phyloP scores from a whole-genome alignment of 164 flowering plant species.

The Chloranthus sessilifolius region DNA sequence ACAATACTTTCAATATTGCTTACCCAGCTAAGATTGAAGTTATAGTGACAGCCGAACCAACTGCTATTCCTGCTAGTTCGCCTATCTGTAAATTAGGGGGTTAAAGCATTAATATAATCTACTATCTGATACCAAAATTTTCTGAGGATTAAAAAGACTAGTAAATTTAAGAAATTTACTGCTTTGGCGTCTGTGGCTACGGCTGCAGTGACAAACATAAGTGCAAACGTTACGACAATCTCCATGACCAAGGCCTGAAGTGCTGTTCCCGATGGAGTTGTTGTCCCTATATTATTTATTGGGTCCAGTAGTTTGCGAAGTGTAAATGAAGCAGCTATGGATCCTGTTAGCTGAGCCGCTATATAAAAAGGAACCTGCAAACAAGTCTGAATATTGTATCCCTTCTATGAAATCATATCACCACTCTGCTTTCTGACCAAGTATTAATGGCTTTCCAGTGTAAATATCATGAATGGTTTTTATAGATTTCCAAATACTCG shows the following conservation, averaged over 20 bases:
- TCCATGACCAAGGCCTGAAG: constrained; percentile 68
- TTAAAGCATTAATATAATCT: too few relatives aligned
- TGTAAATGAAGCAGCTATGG: constrained; percentile 44
- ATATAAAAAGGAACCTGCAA: constrained; percentile 68
- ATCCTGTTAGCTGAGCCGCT: constrained; percentile 67
- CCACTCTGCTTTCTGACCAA: too few relatives aligned
- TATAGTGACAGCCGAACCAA: constrained; percentile 82
- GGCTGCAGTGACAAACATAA: constrained; percentile 84
- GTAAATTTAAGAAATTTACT: constrained; percentile 30
- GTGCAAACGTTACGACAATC: constrained; percentile 59
- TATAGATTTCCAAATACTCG: too few relatives aligned
- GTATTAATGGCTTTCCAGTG: too few relatives aligned
- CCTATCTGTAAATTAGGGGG: constrained; percentile 57
- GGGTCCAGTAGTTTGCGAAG: constrained; percentile 51
- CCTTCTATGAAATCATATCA: too few relatives aligned
- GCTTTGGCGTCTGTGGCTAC: constrained; percentile 84
- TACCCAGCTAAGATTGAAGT: constrained; percentile 84
- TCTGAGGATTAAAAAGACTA: too few relatives aligned
- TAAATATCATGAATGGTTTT: too few relatives aligned
- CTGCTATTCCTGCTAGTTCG: constrained; percentile 88
- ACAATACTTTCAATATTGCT: constrained; percentile 12
- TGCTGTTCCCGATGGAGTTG: constrained; percentile 61
- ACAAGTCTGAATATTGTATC: too few relatives aligned
- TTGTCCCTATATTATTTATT: constrained; percentile 50
- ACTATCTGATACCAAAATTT: too few relatives aligned